These are phyloP conservation scores for Heimioporus punctisporus DNA, from an alignment of 1,284 basidiomycete species.

Conservation along the genomic window DNA sequence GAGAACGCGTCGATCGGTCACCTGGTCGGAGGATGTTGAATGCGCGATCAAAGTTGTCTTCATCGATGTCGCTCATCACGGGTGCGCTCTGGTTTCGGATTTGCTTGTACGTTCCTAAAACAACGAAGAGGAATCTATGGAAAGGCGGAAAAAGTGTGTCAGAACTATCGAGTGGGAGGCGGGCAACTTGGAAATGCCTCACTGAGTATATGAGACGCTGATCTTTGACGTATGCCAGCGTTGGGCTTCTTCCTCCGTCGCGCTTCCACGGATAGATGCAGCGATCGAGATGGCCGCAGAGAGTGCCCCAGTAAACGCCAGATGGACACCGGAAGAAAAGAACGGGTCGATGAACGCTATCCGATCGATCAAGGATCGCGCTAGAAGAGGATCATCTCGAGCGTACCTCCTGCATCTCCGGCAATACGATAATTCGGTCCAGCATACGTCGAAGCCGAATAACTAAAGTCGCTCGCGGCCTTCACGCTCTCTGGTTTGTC, in stretches of 20 bases:
- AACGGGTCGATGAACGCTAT: constrained; percentile 57
- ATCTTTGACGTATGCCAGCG: constrained; percentile 45
- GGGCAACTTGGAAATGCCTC: no score
- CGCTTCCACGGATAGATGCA: constrained; percentile 41
- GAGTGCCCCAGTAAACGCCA: constrained; percentile 44
- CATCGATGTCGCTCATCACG: constrained; percentile 7
- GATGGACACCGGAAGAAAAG: constrained; percentile 55
- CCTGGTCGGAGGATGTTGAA: constrained; percentile 51
- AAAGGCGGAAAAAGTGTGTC: no score
- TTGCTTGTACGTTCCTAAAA: constrained; percentile 52
- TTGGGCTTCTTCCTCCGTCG: constrained; percentile 34
- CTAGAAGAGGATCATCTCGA: no score
- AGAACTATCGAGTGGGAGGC: no score
- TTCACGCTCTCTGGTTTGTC: no score
- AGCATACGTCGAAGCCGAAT: background rate
- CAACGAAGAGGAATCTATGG: constrained; percentile 38
- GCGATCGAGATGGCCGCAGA: constrained; percentile 48
- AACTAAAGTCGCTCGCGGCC: no score
- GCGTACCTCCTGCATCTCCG: background rate
- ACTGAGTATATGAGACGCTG: constrained; percentile 16
- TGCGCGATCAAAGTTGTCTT: constrained; percentile 53
- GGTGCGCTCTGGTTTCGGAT: constrained; percentile 38
- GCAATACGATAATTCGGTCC: background rate
- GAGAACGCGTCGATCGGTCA: constrained; percentile 21
- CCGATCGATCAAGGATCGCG: background rate